phyloP scores from a whole-genome alignment of 73 alveolate genomes.

The Uronychia binucleata region DNA sequence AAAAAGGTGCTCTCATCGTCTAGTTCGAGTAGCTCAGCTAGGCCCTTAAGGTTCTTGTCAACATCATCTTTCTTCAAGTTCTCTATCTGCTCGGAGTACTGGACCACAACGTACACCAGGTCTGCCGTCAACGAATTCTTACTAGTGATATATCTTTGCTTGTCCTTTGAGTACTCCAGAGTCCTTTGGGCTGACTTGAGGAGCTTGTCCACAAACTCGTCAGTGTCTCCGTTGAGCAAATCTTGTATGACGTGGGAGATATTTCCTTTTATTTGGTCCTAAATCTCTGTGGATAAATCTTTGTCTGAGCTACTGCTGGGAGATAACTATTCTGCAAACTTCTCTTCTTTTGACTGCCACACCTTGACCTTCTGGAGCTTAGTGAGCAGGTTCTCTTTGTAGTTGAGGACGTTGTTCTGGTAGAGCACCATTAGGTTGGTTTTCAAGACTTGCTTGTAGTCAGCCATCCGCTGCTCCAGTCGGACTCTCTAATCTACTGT shows the following conservation, averaged over 20 bases:
- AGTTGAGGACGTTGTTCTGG: neutral
- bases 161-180: neutral
- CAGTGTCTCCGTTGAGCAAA: neutral
- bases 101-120: neutral
- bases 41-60: neutral
- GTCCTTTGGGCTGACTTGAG: neutral
- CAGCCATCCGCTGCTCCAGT: neutral
- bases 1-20: neutral
- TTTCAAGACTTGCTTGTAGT: neutral
- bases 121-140: too few relatives aligned
- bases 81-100: neutral
- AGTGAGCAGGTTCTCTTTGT: neutral
- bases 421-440: neutral
- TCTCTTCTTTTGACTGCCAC: too few relatives aligned
- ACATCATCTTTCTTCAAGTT: neutral
- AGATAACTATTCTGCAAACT: too few relatives aligned
- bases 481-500: neutral
- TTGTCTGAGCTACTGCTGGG: too few relatives aligned
- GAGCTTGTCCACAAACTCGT: neutral
- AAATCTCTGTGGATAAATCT: neutral
- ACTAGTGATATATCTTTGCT: neutral
- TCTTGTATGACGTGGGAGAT: neutral
- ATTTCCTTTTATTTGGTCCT: neutral
- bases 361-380: neutral
- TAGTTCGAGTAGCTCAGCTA: neutral